phyloP scores from a whole-genome alignment of 2,329 filamentous ascomycete genomes.

The Colletotrichum melonis region DNA sequence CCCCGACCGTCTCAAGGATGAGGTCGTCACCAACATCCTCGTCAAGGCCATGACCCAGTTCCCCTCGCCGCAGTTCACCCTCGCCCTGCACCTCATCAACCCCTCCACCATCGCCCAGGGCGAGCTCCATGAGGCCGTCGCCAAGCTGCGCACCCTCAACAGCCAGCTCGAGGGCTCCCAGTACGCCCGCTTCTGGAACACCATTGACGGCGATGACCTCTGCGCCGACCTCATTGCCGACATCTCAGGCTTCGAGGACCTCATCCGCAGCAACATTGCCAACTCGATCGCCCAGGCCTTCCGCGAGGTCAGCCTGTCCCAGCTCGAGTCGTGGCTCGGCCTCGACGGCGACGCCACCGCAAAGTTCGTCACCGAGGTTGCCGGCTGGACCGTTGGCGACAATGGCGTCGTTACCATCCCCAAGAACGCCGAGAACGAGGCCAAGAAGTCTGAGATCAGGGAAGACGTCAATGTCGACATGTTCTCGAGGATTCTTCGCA shows the following conservation, averaged over 20 bases:
- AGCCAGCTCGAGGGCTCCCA: constrained; percentile 89
- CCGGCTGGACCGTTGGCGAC: constrained; percentile 84
- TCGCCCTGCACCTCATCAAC: constrained; percentile 93
- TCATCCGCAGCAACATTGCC: constrained; percentile 90
- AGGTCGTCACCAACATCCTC: constrained; percentile 98
- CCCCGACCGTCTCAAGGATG: constrained; percentile 95
- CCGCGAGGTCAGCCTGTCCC: constrained; percentile 75
- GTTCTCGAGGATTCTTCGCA: constrained; percentile 82
- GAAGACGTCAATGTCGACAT: constrained; percentile 95
- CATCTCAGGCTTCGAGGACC: constrained; percentile 93
- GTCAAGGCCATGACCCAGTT: constrained; percentile 98
- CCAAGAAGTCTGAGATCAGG: constrained; percentile 92
- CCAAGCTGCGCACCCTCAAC: constrained; percentile 87
- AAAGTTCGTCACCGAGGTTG: constrained; percentile 87
- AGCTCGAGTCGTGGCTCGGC: constrained; percentile 82
- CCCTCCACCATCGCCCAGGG: constrained; percentile 75
- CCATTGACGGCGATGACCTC: constrained; percentile 91
- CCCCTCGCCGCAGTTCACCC: constrained; percentile 93
- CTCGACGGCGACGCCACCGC: constrained; percentile 74
- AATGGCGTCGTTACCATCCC: constrained; percentile 79
- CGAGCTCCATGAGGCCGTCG: constrained; percentile 89
- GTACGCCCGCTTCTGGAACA: constrained; percentile 93
- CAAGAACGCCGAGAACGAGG: constrained; percentile 96
- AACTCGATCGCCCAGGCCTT: constrained; percentile 85
- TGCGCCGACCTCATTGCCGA: constrained; percentile 97